These are phyloP conservation scores for Clavispora phyllophila DNA, from an alignment of 805 yeast species.

Conservation along the genomic window DNA sequence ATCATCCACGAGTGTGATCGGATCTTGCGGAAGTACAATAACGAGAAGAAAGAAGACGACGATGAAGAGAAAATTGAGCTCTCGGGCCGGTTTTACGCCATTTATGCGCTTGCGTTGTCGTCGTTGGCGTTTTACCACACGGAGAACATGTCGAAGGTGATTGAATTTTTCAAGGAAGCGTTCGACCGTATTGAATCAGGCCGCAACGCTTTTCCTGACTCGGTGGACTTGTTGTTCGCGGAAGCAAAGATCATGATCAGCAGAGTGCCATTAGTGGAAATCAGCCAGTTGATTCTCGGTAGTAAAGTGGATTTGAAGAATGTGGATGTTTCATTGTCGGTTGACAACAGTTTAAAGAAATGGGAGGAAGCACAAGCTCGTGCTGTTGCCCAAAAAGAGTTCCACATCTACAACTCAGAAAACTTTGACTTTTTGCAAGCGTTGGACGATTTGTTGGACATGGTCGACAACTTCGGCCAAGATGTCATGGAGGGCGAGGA, in stretches of 20 bases:
- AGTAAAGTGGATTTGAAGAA: slow-evolving; percentile 27
- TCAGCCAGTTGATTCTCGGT: slow-evolving; percentile 45
- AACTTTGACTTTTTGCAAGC: slow-evolving; percentile 50
- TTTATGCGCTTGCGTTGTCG: slow-evolving; percentile 68
- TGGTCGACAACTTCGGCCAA: slow-evolving; percentile 61
- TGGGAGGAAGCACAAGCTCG: slow-evolving; percentile 41
- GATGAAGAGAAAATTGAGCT: slow-evolving; percentile 14
- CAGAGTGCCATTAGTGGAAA: slow-evolving; percentile 54
- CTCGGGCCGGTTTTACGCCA: slow-evolving; percentile 57
- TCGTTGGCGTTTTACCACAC: slow-evolving; percentile 57
- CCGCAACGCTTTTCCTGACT: slow-evolving; percentile 42
- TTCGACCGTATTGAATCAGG: slow-evolving; percentile 66
- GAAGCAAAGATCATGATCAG: slow-evolving; percentile 51
- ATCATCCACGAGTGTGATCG: slow-evolving; percentile 91
- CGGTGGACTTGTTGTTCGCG: slow-evolving; percentile 46
- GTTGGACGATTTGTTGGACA: slow-evolving; percentile 64
- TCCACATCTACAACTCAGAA: slow-evolving; percentile 33
- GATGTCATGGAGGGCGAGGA: slow-evolving; percentile 45
- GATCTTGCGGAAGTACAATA: slow-evolving; percentile 45
- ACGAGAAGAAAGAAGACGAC: slow-evolving; percentile 5
- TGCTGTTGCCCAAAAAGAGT: slow-evolving; percentile 20
- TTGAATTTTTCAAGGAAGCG: slow-evolving; percentile 64
- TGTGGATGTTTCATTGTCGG: slow-evolving; percentile 28
- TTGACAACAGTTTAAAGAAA: slow-evolving; percentile 43
- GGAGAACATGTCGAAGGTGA: slow-evolving; percentile 38